These are phyloP conservation scores for Naganishia albida DNA, from an alignment of 1,284 basidiomycete species.

Conservation along the genomic window DNA sequence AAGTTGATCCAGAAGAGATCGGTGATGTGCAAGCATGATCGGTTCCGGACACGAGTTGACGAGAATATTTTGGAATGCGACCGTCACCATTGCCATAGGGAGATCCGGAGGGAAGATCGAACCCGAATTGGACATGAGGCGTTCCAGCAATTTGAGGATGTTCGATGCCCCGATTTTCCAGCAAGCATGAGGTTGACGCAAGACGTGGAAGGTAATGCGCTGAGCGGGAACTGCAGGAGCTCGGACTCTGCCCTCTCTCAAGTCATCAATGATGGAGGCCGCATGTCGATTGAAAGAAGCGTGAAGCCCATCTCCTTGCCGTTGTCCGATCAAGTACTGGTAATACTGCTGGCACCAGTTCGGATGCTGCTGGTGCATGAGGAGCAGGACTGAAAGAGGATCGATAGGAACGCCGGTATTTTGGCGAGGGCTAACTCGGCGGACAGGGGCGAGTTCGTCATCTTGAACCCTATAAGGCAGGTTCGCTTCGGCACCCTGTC, in stretches of 20 bases:
- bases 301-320: neutral
- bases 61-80: conserved; percentile 1
- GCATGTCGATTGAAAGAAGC: conserved; percentile 8
- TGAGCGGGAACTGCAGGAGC: neutral
- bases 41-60: conserved; percentile 15
- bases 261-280: neutral
- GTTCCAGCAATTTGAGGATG: conserved; percentile 8
- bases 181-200: conserved; percentile 16
- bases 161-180: conserved; percentile 12
- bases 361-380: conserved; percentile 16
- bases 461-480: neutral
- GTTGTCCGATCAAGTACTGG: conserved; percentile 4
- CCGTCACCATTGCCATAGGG: neutral
- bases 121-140: conserved; percentile 14
- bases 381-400: conserved; percentile 8
- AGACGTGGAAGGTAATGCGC: conserved; percentile 6
- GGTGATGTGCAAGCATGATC: conserved; percentile 12
- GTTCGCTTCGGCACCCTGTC: neutral
- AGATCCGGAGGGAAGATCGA: conserved; percentile 6
- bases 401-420: neutral
- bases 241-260: neutral
- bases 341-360: conserved; percentile 12
- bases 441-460: conserved; percentile 1
- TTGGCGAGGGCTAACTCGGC: conserved; percentile 17
- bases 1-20: conserved; percentile 5